Conservation (phyloP, 108 stramenopile species). For the Nitzschia sp. region DNA sequence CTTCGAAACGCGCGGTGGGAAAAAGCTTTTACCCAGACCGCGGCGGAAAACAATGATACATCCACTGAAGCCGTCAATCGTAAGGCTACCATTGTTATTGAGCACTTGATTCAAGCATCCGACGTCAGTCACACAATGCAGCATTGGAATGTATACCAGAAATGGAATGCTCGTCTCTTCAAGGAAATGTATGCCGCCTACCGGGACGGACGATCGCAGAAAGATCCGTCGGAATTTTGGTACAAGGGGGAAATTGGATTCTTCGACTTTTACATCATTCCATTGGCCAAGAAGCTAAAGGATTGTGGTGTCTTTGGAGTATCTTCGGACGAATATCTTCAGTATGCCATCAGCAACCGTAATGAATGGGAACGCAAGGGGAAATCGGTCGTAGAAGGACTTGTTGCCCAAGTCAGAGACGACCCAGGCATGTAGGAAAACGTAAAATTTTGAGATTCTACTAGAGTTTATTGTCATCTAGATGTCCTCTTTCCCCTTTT, state of each 20-base stretch:
- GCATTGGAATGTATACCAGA: slow-evolving; percentile 14
- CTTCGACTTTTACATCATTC: slow-evolving; percentile 7
- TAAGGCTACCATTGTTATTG: slow-evolving; percentile 4
- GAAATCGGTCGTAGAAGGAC: neutral
- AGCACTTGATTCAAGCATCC: slow-evolving; percentile 2
- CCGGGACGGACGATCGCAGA: neutral
- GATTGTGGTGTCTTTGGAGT: slow-evolving; percentile 17
- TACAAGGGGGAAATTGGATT: slow-evolving; percentile 8
- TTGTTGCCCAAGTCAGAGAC: neutral
- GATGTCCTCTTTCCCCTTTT: no score
- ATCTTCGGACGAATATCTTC: slow-evolving; percentile 2
- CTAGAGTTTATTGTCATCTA: no score
- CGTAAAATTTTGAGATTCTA: no score
- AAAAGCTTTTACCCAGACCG: neutral
- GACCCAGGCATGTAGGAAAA: no score
- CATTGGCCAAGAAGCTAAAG: slow-evolving; percentile 11
- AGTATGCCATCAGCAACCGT: slow-evolving; percentile 5
- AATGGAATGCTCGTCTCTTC: slow-evolving; percentile 23
- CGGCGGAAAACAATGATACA: slow-evolving; percentile 2
- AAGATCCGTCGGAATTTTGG: slow-evolving; percentile 4
- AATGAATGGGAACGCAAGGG: neutral
- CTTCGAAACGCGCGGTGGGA: neutral
- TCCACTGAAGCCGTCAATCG: slow-evolving; percentile 1
- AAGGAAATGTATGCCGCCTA: slow-evolving; percentile 17
- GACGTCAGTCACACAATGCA: slow-evolving; percentile 5